Base-by-base conservation (phyloP, 2,329 filamentous ascomycete species). In the Neophaeococcomyces mojaviensis region DNA sequence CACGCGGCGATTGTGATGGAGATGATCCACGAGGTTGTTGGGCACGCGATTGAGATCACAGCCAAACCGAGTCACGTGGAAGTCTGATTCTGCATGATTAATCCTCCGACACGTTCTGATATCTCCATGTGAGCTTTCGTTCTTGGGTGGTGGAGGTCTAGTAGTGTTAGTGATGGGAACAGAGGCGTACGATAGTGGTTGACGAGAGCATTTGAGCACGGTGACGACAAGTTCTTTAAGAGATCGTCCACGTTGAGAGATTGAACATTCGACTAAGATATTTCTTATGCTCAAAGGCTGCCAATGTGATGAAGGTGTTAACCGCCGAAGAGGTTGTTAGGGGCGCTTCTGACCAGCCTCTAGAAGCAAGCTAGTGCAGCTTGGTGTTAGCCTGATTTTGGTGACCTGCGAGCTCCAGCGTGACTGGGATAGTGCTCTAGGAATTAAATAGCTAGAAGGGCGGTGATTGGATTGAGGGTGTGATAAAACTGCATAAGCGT, bases 401-500 rank as follows among this genome's bases (percentile, higher is more conserved):
- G 20, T n/a, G 20, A n/a, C 22, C 39, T 6, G 30, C 39, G 10
- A 28, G 26, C 10, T 18, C 30, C 15, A n/a, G 15, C 18, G 39
- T n/a, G 39, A 8, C 39, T 19, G 20, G 30, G 28, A 34, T 24
- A 7, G 20, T 9, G 30, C 39, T 20, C 18, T 15, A 24, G 15
- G 22, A 10, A 33, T 34, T 34, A 32, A 31, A 3, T 2, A 9
- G 30, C 26, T 13, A 19, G 5, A 15, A 10, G 4, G 18, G 5
- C 24, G 18, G 9, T 24, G 28, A 43, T 34, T 43, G 39, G 39
- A 34, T 28, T 6, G 18, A n/a, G 18, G n/a, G 3, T 22, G 28
- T 34, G 39, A 43, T 43, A 43, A 43, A 43, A 20, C 18, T 34
- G 39, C 39, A 43, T 43, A 20, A 43, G 39, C 30, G 39, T 24